These are phyloP conservation scores for Hypericum androsaemum DNA, from an alignment of 345 rosid species.

Conservation along the genomic window DNA sequence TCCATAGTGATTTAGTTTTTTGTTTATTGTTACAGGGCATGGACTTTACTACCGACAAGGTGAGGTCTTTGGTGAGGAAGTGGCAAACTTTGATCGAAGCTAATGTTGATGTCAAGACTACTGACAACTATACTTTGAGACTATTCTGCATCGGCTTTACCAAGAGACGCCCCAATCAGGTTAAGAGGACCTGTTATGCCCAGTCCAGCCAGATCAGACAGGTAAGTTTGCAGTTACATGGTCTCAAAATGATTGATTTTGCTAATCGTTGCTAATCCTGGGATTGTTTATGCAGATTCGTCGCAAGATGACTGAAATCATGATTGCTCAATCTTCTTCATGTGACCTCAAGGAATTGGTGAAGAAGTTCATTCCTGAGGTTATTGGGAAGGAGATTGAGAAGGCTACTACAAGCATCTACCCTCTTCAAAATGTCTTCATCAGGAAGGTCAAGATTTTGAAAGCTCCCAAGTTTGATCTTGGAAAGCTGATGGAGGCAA, in stretches of 20 bases:
- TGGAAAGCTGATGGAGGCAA: conserved; percentile 94
- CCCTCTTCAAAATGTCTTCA: conserved; percentile 82
- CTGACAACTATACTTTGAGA: conserved; percentile 74
- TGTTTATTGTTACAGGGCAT: conserved; percentile 50
- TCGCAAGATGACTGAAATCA: conserved; percentile 84
- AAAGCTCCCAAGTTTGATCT: conserved; percentile 96
- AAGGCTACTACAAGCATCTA: conserved; percentile 73
- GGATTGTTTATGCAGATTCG: conserved; percentile 43
- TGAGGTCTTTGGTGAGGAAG: conserved; percentile 89
- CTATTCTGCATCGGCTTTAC: conserved; percentile 93
- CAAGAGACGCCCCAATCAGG: conserved; percentile 85
- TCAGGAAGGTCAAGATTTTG: conserved; percentile 85
- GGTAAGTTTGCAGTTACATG: conserved; percentile 20
- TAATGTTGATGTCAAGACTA: conserved; percentile 96
- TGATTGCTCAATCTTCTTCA: conserved; percentile 71
- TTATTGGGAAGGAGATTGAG: conserved; percentile 82
- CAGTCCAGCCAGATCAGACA: conserved; percentile 90
- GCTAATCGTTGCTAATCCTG: not conserved
- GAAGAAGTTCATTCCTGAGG: conserved; percentile 67
- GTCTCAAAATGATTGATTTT: not conserved
- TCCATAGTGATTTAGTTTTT: not conserved
- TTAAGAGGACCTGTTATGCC: conserved; percentile 89
- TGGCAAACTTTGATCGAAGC: conserved; percentile 94
- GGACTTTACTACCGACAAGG: conserved; percentile 87
- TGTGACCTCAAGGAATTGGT: conserved; percentile 85